These are phyloP conservation scores for Candida berthetii DNA, from an alignment of 805 yeast species.

Conservation along the genomic window DNA sequence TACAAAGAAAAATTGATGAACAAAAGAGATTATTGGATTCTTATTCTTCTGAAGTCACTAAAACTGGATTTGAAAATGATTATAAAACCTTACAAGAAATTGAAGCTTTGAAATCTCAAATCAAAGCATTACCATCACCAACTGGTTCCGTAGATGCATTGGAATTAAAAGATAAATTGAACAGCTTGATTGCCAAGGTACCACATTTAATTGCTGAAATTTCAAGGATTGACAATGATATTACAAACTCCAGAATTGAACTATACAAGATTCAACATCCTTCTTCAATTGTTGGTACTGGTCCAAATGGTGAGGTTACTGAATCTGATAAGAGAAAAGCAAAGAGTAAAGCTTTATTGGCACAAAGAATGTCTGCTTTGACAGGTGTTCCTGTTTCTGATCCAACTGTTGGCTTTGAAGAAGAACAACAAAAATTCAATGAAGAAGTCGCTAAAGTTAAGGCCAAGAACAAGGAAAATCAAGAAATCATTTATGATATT, in stretches of 20 bases:
- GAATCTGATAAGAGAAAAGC: slow-evolving; percentile 80
- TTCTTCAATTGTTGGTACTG: slow-evolving; percentile 69
- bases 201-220: slow-evolving; percentile 67
- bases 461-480: slow-evolving; percentile 48
- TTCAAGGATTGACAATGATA: slow-evolving; percentile 57
- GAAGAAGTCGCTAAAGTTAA: slow-evolving; percentile 46
- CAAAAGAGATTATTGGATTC: slow-evolving; percentile 68
- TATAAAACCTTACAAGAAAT: slow-evolving; percentile 46
- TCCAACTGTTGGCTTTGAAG: slow-evolving; percentile 29
- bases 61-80: slow-evolving; percentile 27
- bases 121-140: slow-evolving; percentile 37
- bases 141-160: slow-evolving; percentile 27
- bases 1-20: slow-evolving; percentile 64
- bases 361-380: slow-evolving; percentile 87
- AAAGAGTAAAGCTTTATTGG: slow-evolving; percentile 68
- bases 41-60: slow-evolving; percentile 50
- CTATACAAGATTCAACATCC: slow-evolving; percentile 65
- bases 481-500: slow-evolving; percentile 61
- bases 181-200: slow-evolving; percentile 59
- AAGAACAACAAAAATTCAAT: slow-evolving; percentile 33
- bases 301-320: slow-evolving; percentile 81
- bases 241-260: slow-evolving; percentile 61
- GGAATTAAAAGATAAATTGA: slow-evolving; percentile 50
- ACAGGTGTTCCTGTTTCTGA: slow-evolving; percentile 64
- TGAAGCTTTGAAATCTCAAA: slow-evolving; percentile 56